Evolutionary conservation across 1,284 basidiomycete genomes (phyloP).

Genomic region (Gymnopus androsaceus): DNA sequence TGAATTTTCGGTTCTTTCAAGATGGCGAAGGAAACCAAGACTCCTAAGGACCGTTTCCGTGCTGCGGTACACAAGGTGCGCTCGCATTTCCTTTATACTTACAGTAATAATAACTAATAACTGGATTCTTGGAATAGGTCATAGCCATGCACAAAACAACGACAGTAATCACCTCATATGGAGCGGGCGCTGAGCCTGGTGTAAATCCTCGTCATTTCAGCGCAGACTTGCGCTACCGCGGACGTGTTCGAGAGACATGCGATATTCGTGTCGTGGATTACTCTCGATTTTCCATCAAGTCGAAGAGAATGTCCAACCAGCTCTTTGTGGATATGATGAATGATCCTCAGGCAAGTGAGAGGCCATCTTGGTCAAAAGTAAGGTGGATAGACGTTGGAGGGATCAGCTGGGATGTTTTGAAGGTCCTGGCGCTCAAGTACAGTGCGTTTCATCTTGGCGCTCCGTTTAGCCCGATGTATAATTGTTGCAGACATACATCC

Average conservation of each 20-base stretch:
- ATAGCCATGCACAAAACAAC: background rate
- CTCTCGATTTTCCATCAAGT: background rate
- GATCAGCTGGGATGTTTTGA: slow-evolving; percentile 72
- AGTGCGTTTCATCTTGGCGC: slow-evolving; percentile 36
- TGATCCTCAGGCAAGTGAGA: slow-evolving; percentile 37
- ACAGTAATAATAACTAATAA: too few relatives aligned
- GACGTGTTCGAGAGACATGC: background rate
- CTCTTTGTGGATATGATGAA: slow-evolving; percentile 14
- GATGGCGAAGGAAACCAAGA: background rate
- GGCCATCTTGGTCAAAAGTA: slow-evolving; percentile 60
- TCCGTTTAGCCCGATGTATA: background rate
- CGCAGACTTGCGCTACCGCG: background rate
- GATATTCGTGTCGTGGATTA: background rate
- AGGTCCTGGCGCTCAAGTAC: slow-evolving; percentile 62
- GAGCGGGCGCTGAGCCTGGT: slow-evolving; percentile 5
- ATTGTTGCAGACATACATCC: slow-evolving; percentile 58
- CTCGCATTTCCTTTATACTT: too few relatives aligned
- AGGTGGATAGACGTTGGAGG: slow-evolving; percentile 75
- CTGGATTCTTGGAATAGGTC: too few relatives aligned
- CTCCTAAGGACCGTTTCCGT: background rate
- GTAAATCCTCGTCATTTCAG: background rate
- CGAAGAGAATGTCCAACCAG: background rate
- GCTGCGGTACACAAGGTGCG: slow-evolving; percentile 1
- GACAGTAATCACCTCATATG: background rate
- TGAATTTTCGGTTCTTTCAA: background rate